Base-by-base conservation (phyloP, 495 filamentous ascomycete species). In the Hypomontagnella monticulosa region DNA sequence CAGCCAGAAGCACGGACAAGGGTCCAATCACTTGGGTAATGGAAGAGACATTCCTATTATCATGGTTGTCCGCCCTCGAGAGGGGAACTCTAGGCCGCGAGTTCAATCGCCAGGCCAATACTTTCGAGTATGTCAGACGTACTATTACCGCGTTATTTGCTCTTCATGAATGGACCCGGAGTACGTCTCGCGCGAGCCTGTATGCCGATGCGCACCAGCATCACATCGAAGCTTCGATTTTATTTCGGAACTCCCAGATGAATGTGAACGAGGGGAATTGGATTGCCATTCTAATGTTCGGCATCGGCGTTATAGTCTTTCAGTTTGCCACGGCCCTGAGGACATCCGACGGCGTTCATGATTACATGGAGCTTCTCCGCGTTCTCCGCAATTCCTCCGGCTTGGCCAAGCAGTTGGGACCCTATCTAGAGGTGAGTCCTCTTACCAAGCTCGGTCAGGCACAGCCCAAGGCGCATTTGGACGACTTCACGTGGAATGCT, bases 291-390 rank as follows among this genome's bases (percentile, higher is more conserved):
- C 44, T 71, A 16, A 50, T 65, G 46, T 71, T 73, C 30, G 71
- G 59, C 27, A 44, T 73, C 16, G 60, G 67, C 2, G 60, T 69
- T 32, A 61, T 73, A 32, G 53, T 73, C 9, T 73, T 71, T 43
- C 62, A 66, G 34, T 71, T 71, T 15, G 63, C 60, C n/a, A 43
- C 44, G 5, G 48, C 42, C 30, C 37, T 57, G 15, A 58, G 41
- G 14, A 34, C 44, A 19, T 18, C 40, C 3, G 49, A 67, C 14
- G 33, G 18, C 12, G 19, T 30, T 11, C 53, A 65, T 37, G 61
- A 55, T 15, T 61, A 65, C 50, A 43, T 73, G 14, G 54, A 51
- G 27, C 34, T 66, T 2, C 47, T 73, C 36, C 42, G 63, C 16
- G 40, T 63, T 14, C 37, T 73, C 14, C 62, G 64, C 7, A 46